Conservation (phyloP, 202 grass and related monocot species). For the Eragrostis tef region DNA sequence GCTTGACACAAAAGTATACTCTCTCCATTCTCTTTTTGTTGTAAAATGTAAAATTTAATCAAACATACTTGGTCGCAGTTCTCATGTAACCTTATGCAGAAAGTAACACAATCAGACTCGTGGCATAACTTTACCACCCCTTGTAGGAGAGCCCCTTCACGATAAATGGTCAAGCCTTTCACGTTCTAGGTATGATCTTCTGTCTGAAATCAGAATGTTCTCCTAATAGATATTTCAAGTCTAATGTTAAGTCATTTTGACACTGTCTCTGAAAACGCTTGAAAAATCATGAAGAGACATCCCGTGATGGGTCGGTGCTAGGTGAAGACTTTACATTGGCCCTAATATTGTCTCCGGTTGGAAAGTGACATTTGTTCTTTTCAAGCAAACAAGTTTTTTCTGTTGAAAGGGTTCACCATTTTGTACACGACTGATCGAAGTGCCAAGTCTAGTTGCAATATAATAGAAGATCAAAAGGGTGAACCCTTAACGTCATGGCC, state of each 20-base stretch:
- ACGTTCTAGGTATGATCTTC: not conserved
- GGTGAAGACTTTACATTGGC: not conserved
- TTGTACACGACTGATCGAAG: too few relatives aligned
- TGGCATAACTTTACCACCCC: not conserved
- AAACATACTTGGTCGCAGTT: not conserved
- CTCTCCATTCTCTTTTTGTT: too few relatives aligned
- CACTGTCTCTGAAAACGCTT: not conserved
- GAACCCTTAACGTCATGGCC: not conserved
- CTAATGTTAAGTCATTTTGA: not conserved
- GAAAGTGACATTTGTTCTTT: not conserved
- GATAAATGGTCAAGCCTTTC: not conserved
- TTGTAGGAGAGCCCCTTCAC: not conserved
- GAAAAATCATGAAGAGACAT: not conserved
- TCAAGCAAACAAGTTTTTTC: not conserved
- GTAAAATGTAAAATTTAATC: not conserved
- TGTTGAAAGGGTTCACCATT: too few relatives aligned
- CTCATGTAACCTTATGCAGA: not conserved
- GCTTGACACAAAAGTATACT: not conserved
- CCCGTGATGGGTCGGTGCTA: not conserved
- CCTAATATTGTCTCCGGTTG: not conserved
- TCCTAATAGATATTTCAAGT: not conserved
- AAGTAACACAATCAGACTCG: not conserved
- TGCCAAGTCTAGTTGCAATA: too few relatives aligned
- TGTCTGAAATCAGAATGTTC: constrained; percentile 27
- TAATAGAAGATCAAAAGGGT: not conserved